A percentile compares a stretch with the other conserved stretches of the same genome.
These are phyloP conservation scores for Pseudoscleropodium purum DNA, from an alignment of 225 moss, liverwort and hornwort genomes.

Conservation along the genomic window DNA sequence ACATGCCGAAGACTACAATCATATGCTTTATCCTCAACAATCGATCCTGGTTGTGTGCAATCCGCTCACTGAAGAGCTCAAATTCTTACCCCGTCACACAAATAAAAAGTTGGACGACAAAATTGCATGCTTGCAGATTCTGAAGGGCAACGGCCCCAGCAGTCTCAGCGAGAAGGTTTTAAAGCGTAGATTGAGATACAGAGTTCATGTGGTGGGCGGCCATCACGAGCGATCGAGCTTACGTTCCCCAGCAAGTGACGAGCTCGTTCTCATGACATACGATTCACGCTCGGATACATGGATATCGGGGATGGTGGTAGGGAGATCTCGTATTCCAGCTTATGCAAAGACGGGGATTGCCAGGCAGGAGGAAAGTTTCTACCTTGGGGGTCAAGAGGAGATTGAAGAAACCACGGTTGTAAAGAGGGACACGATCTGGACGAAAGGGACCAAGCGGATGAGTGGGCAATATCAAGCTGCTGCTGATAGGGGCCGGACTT, in stretches of 20 bases:
- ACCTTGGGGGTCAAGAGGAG: constrained; percentile 46
- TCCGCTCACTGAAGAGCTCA: constrained; percentile 32
- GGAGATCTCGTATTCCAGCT: constrained; percentile 20
- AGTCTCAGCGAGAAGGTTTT: background rate
- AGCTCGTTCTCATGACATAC: constrained; percentile 41
- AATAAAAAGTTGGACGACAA: constrained; percentile 37
- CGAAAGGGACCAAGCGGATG: background rate
- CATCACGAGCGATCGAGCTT: constrained; percentile 39
- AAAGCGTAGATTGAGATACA: constrained; percentile 16
- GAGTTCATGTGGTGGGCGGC: constrained; percentile 29
- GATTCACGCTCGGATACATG: constrained; percentile 36
- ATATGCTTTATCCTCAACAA: constrained; percentile 28
- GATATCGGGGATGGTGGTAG: constrained; percentile 30
- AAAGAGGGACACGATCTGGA: background rate
- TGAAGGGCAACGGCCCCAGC: background rate
- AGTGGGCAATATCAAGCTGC: background rate
- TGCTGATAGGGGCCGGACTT: background rate
- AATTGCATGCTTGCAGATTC: constrained; percentile 33
- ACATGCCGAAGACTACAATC: constrained; percentile 41
- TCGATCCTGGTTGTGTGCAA: constrained; percentile 50
- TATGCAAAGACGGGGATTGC: constrained; percentile 31
- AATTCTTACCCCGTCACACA: constrained; percentile 36
- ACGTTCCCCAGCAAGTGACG: constrained; percentile 17
- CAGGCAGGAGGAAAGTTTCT: constrained; percentile 27
- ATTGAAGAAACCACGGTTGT: constrained; percentile 12